Evolutionary conservation across 768 basidiomycete genomes (phyloP), one percentile per base, ranked within the genome.

Genomic region (Xerocomellus amylosporus): DNA sequence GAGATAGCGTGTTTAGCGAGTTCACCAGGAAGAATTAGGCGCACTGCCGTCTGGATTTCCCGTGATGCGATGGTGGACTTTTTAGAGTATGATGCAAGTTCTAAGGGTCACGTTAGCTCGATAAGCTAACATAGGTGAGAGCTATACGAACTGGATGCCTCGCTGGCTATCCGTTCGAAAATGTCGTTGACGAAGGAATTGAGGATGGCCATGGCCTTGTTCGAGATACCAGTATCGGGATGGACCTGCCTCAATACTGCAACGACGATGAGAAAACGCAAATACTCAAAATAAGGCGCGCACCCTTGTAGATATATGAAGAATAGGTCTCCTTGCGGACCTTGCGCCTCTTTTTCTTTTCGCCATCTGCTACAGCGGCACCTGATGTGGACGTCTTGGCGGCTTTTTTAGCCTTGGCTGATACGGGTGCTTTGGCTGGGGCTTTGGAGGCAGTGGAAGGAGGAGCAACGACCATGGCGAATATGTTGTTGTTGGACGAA

Each of bases 1-100:
- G 93, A 96, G 73, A 98, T 97, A 51, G 96, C 96, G 71, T 98
- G 96, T 80, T 98, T 98, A 68, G 94, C 90, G 41, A 98, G 85
- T 76, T 98, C 95, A 75, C 94, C 96, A 56, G 95, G 94, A 26
- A 98, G 87, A 68, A 98, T 97, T 42, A 96, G 81, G 53, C 95
- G 89, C 47, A 97, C 95, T 38, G 91, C 82, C 30, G 96, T 98
- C 75, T 98, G 96, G 68, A 98, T 98, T 75, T 98, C 96, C 55
- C 96, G 90, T 22, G 93, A 97, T 19, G 95, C 96, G 73, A 98
- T 98, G 41, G 96, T 98, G 4, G 96, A 97, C 76, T 97, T 96
- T 84, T 98, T 96, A 52, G 95, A 97, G 82, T 98, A 98, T 1
- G 92, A 84, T 52, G 95, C 93, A 67, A 98, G 93, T 76, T 96